phyloP scores from a whole-genome alignment of 176 grass and related monocot genomes.

The Phragmites australis region DNA sequence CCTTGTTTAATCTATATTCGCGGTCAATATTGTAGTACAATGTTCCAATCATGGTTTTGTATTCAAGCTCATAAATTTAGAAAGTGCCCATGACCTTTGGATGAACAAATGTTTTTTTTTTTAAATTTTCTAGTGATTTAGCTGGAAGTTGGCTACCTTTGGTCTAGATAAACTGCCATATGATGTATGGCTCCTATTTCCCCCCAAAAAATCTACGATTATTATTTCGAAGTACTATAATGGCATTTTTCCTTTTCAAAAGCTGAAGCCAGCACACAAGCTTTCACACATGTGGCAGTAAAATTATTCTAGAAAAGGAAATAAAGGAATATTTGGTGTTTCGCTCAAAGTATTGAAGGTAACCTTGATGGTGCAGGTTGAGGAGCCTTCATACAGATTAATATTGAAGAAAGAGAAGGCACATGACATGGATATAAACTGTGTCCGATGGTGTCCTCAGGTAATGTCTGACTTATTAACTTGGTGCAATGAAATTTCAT shows the following conservation, averaged over 20 bases:
- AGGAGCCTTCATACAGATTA: conserved; percentile 67
- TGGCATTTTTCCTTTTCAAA: conserved; percentile 3
- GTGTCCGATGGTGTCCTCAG: conserved; percentile 88
- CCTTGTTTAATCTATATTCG: neutral
- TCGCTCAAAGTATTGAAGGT: conserved; percentile 7
- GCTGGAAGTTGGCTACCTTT: neutral
- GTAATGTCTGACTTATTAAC: conserved; percentile 35
- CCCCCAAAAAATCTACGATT: neutral
- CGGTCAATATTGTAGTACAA: conserved; percentile 7
- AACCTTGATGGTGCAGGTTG: conserved; percentile 54
- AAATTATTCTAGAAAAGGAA: neutral
- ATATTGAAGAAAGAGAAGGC: conserved; percentile 88
- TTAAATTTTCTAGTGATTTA: neutral
- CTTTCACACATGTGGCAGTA: neutral
- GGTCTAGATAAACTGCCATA: neutral
- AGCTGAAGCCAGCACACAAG: neutral
- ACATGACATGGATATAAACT: conserved; percentile 98
- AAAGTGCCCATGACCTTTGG: neutral
- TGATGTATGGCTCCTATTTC: neutral
- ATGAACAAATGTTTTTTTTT: neutral
- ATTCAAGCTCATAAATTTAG: neutral
- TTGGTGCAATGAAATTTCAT: neutral
- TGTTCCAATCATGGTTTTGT: conserved; percentile 17
- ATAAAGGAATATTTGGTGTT: neutral
- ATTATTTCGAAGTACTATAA: neutral